phyloP scores from a whole-genome alignment of 2,329 filamentous ascomycete genomes.

The Ilyonectria mors-panacis region DNA sequence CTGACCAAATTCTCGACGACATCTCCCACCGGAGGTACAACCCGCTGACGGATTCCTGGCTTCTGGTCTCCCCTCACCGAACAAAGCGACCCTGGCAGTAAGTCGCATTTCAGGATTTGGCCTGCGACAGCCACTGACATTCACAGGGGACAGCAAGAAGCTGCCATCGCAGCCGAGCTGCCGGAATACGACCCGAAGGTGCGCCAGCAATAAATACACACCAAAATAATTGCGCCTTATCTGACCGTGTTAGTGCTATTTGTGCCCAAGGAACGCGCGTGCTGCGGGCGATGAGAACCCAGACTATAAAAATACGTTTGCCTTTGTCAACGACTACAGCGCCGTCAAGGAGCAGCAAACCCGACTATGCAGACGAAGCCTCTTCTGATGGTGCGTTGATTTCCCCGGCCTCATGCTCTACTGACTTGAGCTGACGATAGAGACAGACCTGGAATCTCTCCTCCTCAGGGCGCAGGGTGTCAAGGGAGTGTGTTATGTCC shows the following conservation, averaged over 20 bases:
- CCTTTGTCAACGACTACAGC: conserved; percentile 98
- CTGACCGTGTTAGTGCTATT: conserved; percentile 78
- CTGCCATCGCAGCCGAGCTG: conserved; percentile 75
- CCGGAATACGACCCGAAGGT: conserved; percentile 86
- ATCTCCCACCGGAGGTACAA: conserved; percentile 98
- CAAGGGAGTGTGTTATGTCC: conserved; percentile 95
- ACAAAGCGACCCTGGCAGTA: conserved; percentile 99
- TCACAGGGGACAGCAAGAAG: conserved; percentile 80
- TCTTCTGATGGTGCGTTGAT: conserved; percentile 54
- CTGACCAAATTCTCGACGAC: conserved; percentile 86
- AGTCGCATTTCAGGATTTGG: conserved; percentile 55
- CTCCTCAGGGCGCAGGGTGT: conserved; percentile 88
- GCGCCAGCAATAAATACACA: conserved; percentile 44
- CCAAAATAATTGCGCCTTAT: conserved; percentile 9
- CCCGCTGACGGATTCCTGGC: conserved; percentile 88
- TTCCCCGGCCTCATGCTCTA: neutral
- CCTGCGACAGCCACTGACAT: conserved; percentile 18
- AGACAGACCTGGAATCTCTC: conserved; percentile 77
- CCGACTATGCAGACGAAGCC: conserved; percentile 73
- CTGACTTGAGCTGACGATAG: conserved; percentile 10
- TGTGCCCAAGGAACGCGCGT: conserved; percentile 92
- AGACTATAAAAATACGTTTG: conserved; percentile 87
- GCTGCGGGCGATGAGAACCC: conserved; percentile 91
- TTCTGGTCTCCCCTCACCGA: conserved; percentile 94
- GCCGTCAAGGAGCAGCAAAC: conserved; percentile 97